phyloP scores from a whole-genome alignment of 352 stramenopile species.

The Phytophthora aleatoria region DNA sequence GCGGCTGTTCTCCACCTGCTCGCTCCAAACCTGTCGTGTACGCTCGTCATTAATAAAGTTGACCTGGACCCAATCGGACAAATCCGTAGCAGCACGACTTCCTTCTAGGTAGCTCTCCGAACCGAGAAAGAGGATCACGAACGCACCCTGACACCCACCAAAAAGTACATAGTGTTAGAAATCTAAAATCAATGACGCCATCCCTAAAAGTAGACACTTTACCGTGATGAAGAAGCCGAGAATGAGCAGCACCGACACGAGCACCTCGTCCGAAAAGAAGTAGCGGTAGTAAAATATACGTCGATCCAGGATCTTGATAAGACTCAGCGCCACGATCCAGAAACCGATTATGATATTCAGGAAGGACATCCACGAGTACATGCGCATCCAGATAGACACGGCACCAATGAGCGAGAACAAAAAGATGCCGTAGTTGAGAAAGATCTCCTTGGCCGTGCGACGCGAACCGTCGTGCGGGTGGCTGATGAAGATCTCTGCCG shows the following conservation, averaged over 20 bases:
- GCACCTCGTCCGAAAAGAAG: constrained; percentile 89
- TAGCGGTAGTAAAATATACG: constrained; percentile 90
- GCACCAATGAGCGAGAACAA: constrained; percentile 83
- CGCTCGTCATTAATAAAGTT: constrained; percentile 91
- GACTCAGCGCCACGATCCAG: constrained; percentile 62
- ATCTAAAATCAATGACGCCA: not conserved
- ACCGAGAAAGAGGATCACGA: constrained; percentile 83
- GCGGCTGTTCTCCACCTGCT: constrained; percentile 83
- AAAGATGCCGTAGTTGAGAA: constrained; percentile 90
- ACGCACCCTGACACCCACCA: constrained; percentile 50
- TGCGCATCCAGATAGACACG: constrained; percentile 86
- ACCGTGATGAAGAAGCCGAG: constrained; percentile 86
- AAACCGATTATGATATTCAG: constrained; percentile 73
- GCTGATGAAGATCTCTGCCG: constrained; percentile 74
- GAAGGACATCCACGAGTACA: constrained; percentile 85
- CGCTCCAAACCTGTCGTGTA: constrained; percentile 78
- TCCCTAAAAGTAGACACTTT: constrained; percentile 2
- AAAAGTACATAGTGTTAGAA: not conserved
- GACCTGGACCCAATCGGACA: constrained; percentile 83
- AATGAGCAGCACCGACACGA: constrained; percentile 81
- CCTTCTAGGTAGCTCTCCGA: constrained; percentile 90
- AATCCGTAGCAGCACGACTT: constrained; percentile 66
- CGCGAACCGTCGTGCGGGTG: constrained; percentile 65
- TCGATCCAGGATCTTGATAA: constrained; percentile 84
- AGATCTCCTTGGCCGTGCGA: constrained; percentile 79